phyloP scores from a whole-genome alignment of 2,329 filamentous ascomycete genomes.

The Thelonectria blattea region DNA sequence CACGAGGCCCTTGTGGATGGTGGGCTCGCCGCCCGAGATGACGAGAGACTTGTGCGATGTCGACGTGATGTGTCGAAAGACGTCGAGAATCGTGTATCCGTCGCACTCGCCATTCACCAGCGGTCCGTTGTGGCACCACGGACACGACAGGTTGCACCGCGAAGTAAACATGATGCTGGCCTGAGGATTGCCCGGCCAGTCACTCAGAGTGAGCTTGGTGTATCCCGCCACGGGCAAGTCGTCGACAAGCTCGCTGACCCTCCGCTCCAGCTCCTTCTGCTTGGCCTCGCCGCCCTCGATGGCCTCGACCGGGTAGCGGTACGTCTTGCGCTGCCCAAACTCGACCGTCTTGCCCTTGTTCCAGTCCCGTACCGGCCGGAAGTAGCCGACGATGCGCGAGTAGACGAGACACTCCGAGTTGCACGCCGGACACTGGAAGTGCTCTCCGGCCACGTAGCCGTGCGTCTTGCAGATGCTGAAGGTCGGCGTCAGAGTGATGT shows the following conservation, averaged over 20 bases:
- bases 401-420: conserved; percentile 25
- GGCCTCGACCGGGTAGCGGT: conserved; percentile 19
- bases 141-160: conserved; percentile 31
- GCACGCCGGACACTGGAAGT: conserved; percentile 23
- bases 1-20: conserved; percentile 32
- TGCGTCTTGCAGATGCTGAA: conserved; percentile 34
- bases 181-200: conserved; percentile 34
- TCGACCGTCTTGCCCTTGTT: conserved; percentile 33
- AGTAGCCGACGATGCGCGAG: conserved; percentile 33
- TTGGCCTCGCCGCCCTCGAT: accelerated
- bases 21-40: conserved; percentile 33
- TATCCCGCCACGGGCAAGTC: conserved; percentile 30
- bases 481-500: conserved; percentile 32
- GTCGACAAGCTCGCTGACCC: conserved; percentile 14
- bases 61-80: conserved; percentile 27
- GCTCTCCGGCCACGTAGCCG: conserved; percentile 28
- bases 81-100: conserved; percentile 16
- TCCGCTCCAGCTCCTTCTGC: conserved; percentile 13
- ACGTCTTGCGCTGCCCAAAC: conserved; percentile 26
- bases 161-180: conserved; percentile 35
- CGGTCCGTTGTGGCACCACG: conserved; percentile 35
- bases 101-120: conserved; percentile 29
- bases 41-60: conserved; percentile 31
- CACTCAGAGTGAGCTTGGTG: conserved; percentile 31
- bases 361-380: conserved; percentile 33